Percentiles rank a stretch among this genome's conserved stretches.
phyloP scores from a whole-genome alignment of 345 rosid species.

The Camelina laxa region DNA sequence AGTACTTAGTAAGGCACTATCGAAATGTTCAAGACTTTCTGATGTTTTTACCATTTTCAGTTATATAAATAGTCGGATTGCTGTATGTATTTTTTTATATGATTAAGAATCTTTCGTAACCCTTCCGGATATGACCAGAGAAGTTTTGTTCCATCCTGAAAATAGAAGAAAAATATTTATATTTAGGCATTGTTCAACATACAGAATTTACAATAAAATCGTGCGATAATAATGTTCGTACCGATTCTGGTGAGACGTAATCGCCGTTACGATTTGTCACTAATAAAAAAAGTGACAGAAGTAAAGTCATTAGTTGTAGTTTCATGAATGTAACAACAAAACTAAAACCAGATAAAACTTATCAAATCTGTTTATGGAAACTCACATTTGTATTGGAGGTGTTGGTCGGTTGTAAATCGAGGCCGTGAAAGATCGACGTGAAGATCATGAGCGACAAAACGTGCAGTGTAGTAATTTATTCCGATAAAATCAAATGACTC shows the following conservation, averaged over 20 bases:
- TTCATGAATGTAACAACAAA: too few species aligned
- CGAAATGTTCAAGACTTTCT: neutral
- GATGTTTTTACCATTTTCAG: conserved; percentile 29
- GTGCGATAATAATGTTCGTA: neutral
- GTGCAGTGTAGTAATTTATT: conserved; percentile 18
- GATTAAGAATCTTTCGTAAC: conserved; percentile 14
- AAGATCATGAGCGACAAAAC: neutral
- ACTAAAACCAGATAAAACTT: too few species aligned
- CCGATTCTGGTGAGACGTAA: conserved; percentile 34
- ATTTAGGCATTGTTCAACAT: too few species aligned
- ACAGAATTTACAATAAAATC: too few species aligned
- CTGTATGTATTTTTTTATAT: conserved; percentile 25
- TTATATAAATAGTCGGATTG: conserved; percentile 30
- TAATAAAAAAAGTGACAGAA: too few species aligned
- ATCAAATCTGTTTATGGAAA: neutral
- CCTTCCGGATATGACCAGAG: conserved; percentile 26
- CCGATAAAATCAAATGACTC: conserved; percentile 29
- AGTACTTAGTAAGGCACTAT: too few species aligned
- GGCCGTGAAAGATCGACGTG: neutral
- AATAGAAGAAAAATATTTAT: neutral
- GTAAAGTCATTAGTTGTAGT: neutral
- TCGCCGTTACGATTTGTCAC: conserved; percentile 33
- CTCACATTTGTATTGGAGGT: neutral
- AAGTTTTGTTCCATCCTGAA: neutral
- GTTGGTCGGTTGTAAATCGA: conserved; percentile 9